Base-by-base conservation (phyloP, 768 basidiomycete genomes). In the Boletus rubescentipes region DNA sequence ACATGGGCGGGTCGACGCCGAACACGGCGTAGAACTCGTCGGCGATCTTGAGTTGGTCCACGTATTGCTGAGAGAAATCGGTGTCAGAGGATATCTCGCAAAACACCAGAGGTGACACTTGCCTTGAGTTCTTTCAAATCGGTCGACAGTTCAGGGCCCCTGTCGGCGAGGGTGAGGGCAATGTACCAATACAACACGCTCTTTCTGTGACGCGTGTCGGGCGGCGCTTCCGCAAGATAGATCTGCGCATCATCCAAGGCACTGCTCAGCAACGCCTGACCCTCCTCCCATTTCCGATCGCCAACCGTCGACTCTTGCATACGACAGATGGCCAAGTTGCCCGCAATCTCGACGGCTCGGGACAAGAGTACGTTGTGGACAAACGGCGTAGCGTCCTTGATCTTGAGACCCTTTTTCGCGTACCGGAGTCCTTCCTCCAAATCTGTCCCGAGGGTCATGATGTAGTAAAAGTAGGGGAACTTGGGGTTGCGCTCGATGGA, bases 381-480 rank as follows among this genome's bases (percentile, higher is more conserved):
- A 54, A 86, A 88, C 3, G 80, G 76, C 14, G 83, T 78, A 14
- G 74, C 77, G 15, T 73, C 64, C 54, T 75, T 76, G 71, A 81
- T 79, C 62, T 82, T 85, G 60, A 87, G 56, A 1, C 86, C 86
- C 62, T 87, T 82, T 74, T 87, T 86, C 55, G 83, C 80, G 1
- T 77, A 82, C 9, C 82, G 77, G 23, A 87, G 71, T 1, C 82
- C 85, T n/a, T 75, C 73, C 7, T 75, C 71, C 37, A 71, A 63
- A 54, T 85, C 74, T 1, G 74, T 67, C 0, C 76, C 74, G 26
- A 87, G 71, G 0, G 80, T 77, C 54, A 85, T 74, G 18, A 79
- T 80, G 55, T 87, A 86, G 54, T 86, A 83, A 64, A 80, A 86
- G 65, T 86, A 87, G 4, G 81, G 81, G 23, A 80, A 74, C 20